A percentile compares a stretch with the other conserved stretches of the same genome.
phyloP scores from a whole-genome alignment of 2,329 filamentous ascomycete species.

The Hypomyces rosellus region DNA sequence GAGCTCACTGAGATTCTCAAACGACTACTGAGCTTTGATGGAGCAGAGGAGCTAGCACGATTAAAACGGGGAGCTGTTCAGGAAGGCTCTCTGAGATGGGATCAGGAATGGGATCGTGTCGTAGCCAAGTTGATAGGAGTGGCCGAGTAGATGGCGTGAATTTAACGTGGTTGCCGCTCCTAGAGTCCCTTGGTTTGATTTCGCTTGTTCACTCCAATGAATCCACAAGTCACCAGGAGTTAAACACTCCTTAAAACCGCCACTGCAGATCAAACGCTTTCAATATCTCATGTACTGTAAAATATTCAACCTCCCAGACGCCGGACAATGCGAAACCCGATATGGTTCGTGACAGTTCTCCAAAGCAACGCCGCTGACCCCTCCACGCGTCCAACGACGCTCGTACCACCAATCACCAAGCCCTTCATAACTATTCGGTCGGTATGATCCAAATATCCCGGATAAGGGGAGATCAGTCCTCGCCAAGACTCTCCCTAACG shows the following conservation, averaged over 20 bases:
- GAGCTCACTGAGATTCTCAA: conserved; percentile 59
- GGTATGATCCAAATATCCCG: background rate
- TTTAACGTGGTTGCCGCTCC: background rate
- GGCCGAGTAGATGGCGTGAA: conserved; percentile 9
- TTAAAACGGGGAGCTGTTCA: conserved; percentile 64
- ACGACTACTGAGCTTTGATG: conserved; percentile 53
- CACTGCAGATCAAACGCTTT: background rate
- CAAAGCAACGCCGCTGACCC: too few relatives aligned
- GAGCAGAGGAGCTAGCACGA: conserved; percentile 46
- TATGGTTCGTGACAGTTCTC: too few relatives aligned
- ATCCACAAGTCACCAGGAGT: background rate
- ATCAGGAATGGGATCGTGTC: conserved; percentile 85
- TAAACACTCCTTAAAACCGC: too few relatives aligned
- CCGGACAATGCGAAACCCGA: conserved; percentile 8
- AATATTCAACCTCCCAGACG: conserved; percentile 8
- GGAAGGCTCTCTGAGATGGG: conserved; percentile 77
- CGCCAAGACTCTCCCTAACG: conserved; percentile 74
- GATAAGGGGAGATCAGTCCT: conserved; percentile 42
- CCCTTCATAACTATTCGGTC: background rate
- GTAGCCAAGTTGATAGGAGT: conserved; percentile 65
- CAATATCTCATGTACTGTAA: background rate
- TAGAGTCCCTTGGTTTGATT: background rate
- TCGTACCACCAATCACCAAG: too few relatives aligned
- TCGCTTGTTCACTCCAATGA: background rate
- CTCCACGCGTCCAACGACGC: too few relatives aligned